These are phyloP conservation scores for Suhomyces pyralidae DNA, from an alignment of 805 yeast species.

Conservation along the genomic window DNA sequence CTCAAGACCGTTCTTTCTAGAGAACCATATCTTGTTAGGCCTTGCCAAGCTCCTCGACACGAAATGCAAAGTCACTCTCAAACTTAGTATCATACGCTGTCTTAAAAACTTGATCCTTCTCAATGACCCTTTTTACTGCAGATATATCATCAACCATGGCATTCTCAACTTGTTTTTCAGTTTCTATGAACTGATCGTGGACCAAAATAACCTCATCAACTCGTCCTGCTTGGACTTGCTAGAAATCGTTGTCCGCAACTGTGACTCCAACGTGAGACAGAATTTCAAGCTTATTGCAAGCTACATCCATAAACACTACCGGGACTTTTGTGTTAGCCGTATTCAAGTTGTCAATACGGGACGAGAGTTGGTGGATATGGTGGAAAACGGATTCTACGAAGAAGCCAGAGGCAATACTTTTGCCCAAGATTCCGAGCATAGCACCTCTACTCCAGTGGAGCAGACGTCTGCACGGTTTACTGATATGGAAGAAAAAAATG, in stretches of 20 bases:
- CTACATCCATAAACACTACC: constrained; percentile 31
- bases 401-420: constrained; percentile 7
- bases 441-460: constrained; percentile 27
- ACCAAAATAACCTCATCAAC: constrained; percentile 60
- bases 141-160: constrained; percentile 54
- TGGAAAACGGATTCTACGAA: constrained; percentile 19
- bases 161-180: constrained; percentile 49
- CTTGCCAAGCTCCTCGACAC: constrained; percentile 48
- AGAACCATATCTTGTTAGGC: constrained; percentile 55
- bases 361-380: constrained; percentile 24
- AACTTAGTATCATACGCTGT: constrained; percentile 68
- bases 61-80: constrained; percentile 47
- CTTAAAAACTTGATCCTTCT: constrained; percentile 58
- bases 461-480: neutral
- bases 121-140: constrained; percentile 60
- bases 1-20: constrained; percentile 62
- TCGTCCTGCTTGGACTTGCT: constrained; percentile 74
- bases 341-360: constrained; percentile 28
- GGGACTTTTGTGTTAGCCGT: constrained; percentile 17
- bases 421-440: constrained; percentile 19
- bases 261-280: constrained; percentile 17
- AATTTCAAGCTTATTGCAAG: constrained; percentile 29
- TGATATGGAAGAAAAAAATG: neutral
- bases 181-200: constrained; percentile 46
- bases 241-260: constrained; percentile 37